Base-by-base conservation (phyloP, 805 yeast species). In the Starmerella scarabaei region DNA sequence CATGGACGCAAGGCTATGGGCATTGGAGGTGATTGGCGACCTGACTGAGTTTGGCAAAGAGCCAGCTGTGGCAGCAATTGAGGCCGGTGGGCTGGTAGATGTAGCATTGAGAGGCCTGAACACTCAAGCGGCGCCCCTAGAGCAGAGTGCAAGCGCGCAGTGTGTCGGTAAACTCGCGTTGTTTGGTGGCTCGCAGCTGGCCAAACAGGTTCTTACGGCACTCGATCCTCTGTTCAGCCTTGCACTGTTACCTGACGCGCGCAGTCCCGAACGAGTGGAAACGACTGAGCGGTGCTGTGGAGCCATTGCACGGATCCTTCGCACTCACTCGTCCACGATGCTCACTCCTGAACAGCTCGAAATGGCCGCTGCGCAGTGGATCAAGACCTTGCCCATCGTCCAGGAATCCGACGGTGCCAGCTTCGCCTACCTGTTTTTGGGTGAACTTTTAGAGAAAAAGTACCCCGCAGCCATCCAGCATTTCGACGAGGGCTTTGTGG, bases 391-490 rank as follows among this genome's bases (percentile, higher is more conserved):
- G 49, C 98, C 97, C 18, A 71, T 88, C 31, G 61, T 76, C 18
- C 80, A 75, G 51, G 96, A 91, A 58, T 80, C 75, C 31, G 91
- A 81, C 50, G 93, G 93, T 4, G 96, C 96, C 3, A 75, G 84
- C 14, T 83, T 70, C 58, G 75, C 83, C 16, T 91, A 84, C 62
- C 67, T 70, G 51, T 86, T 83, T 56, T 65, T 86, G 48, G 64
- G 76, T 7, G 80, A 78, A 45, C 65, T 86, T 53, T 77, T 85
- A 31, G 77, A 77, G 37, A 69, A 68, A 38, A 69, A 72, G 38
- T 85, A 83, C 46, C 71, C 78, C 7, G 64, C 71, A 3, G 71
- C 82, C 27, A 56, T 62, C 16, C 57, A 57, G 2, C 75, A 76
- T 44, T 59, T 74, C 5, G 76, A 79, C 14, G 67, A 70, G 45